A percentile compares a stretch with the other conserved stretches of the same genome.
phyloP scores from a whole-genome alignment of 768 basidiomycete genomes.

The Hygrophorus pudorinus region DNA sequence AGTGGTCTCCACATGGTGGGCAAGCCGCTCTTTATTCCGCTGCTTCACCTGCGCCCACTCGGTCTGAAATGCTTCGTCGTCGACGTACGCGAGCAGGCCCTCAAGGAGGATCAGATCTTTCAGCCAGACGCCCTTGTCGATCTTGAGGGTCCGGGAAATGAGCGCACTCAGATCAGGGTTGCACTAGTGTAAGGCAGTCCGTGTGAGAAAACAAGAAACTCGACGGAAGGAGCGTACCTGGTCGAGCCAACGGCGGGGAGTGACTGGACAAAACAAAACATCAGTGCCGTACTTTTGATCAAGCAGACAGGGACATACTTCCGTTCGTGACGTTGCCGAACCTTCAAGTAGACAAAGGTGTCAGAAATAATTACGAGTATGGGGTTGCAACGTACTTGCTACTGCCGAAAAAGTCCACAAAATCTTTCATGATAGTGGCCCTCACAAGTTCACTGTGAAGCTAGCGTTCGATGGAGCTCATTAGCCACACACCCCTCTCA shows the following conservation, averaged over 20 bases:
- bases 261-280: constrained; percentile 38
- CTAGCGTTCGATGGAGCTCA: constrained; percentile 18
- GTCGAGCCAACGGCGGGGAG: constrained; percentile 88
- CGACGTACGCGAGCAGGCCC: constrained; percentile 60
- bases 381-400: constrained; percentile 49
- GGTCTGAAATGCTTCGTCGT: constrained; percentile 65
- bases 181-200: constrained; percentile 46
- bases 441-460: constrained; percentile 85
- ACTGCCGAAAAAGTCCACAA: constrained; percentile 84
- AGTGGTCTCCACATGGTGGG: constrained; percentile 60
- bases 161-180: constrained; percentile 82
- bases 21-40: constrained; percentile 84
- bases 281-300: neutral
- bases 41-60: constrained; percentile 83
- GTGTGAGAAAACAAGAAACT: neutral
- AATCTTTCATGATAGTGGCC: constrained; percentile 80
- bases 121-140: constrained; percentile 73
- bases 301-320: constrained; percentile 25
- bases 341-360: constrained; percentile 20
- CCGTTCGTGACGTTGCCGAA: constrained; percentile 93
- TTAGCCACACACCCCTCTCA: neutral
- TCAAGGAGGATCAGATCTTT: constrained; percentile 75
- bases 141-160: constrained; percentile 71
- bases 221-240: constrained; percentile 31
- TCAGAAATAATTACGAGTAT: constrained; percentile 1